phyloP scores from a whole-genome alignment of 2,329 filamentous ascomycete genomes.

The Xylariaceae sp. region DNA sequence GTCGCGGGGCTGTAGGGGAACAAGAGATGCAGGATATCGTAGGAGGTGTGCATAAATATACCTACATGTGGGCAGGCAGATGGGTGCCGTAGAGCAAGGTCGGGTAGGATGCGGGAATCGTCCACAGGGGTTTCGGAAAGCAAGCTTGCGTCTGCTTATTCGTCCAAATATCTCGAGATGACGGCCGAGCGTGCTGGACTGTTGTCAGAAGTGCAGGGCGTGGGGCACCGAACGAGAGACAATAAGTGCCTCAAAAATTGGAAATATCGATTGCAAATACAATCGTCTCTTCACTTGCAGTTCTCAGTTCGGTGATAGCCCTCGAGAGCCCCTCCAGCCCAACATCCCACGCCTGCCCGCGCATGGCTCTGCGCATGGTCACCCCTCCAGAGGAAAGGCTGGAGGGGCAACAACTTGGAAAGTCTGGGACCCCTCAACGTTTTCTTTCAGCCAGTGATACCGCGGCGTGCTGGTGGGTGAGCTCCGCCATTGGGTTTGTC shows the following conservation, averaged over 20 bases:
- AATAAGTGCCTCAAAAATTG: conserved; percentile 16
- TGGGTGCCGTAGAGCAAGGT: not conserved
- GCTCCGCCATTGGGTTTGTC: conserved; percentile 16
- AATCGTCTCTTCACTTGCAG: no score
- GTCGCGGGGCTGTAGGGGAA: no score
- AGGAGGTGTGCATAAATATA: not conserved
- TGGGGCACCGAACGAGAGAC: not conserved
- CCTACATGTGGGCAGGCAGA: no score
- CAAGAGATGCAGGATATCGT: not conserved
- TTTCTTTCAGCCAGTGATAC: conserved; percentile 12
- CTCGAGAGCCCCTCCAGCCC: conserved; percentile 1
- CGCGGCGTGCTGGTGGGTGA: conserved; percentile 10
- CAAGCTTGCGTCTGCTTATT: conserved; percentile 2
- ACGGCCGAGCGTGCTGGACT: not conserved
- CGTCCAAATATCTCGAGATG: conserved; percentile 1
- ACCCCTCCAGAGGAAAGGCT: not conserved
- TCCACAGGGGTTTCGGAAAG: conserved; percentile 6
- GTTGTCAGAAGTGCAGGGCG: not conserved
- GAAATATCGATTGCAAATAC: not conserved
- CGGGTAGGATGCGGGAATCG: conserved; percentile 14
- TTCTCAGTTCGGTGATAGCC: not conserved
- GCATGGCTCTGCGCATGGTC: no score
- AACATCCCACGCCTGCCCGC: no score
- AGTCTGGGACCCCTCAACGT: conserved; percentile 1
- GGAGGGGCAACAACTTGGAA: not conserved